Percentiles rank a stretch among this genome's conserved stretches.
Conservation (phyloP, 192 early-diverging fungal species). For the Rhizophagus clarus region DNA sequence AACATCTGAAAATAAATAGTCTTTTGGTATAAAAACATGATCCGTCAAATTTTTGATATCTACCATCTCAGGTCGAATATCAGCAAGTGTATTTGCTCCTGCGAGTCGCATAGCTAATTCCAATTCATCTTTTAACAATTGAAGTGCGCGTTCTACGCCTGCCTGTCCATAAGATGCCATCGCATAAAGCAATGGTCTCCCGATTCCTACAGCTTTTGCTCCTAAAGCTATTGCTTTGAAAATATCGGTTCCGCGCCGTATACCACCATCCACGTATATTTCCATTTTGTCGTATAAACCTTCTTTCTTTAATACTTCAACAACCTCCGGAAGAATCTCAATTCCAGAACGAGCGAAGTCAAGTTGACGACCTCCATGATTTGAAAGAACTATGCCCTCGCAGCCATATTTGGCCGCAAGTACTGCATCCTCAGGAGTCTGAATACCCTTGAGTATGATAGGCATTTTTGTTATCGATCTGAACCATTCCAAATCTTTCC, state of each 20-base stretch:
- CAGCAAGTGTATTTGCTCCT: conserved; percentile 64
- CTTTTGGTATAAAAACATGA: conserved; percentile 27
- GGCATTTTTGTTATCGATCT: conserved; percentile 80
- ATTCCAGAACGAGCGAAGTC: conserved; percentile 70
- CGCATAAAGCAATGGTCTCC: conserved; percentile 64
- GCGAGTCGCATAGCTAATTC: conserved; percentile 80
- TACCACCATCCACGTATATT: conserved; percentile 93
- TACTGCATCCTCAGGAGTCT: conserved; percentile 88
- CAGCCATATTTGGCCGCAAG: conserved; percentile 78
- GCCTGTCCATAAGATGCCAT: conserved; percentile 72
- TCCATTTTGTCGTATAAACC: conserved; percentile 66
- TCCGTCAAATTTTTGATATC: conserved; percentile 24
- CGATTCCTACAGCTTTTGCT: conserved; percentile 87
- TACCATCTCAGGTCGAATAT: conserved; percentile 51
- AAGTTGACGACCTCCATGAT: conserved; percentile 97
- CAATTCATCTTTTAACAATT: conserved; percentile 83
- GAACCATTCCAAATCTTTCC: conserved; percentile 91
- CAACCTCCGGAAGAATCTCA: conserved; percentile 88
- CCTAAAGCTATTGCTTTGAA: conserved; percentile 96
- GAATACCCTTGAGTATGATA: conserved; percentile 91
- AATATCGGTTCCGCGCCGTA: conserved; percentile 90
- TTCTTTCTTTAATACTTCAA: conserved; percentile 66
- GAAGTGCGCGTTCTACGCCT: conserved; percentile 77
- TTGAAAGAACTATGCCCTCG: conserved; percentile 87
- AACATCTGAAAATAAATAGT: conserved; percentile 20